Percentiles rank a stretch among this genome's conserved stretches.
Conservation (phyloP, 768 basidiomycete genomes). For the Macrolepiota fuliginosa region DNA sequence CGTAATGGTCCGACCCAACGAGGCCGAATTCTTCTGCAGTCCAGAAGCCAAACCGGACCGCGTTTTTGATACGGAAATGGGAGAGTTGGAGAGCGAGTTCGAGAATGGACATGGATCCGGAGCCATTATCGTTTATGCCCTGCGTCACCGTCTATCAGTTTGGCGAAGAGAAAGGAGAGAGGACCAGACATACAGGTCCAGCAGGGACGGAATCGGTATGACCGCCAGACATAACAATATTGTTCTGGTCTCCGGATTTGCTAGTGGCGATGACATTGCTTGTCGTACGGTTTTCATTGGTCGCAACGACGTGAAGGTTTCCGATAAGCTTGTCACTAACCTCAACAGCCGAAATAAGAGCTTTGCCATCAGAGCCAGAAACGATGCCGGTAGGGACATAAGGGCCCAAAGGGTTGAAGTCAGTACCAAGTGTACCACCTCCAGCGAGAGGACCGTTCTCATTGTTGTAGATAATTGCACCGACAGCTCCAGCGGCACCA, state of each 20-base stretch:
- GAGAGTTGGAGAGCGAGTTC: constrained; percentile 28
- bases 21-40: constrained; percentile 31
- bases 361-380: constrained; percentile 21
- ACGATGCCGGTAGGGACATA: constrained; percentile 26
- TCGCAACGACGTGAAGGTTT: constrained; percentile 22
- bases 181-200: constrained; percentile 22
- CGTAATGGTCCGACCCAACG: constrained; percentile 29
- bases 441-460: constrained; percentile 20
- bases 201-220: constrained; percentile 30
- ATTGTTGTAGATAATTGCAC: constrained; percentile 29
- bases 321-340: constrained; percentile 24
- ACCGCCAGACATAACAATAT: constrained; percentile 26
- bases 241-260: constrained; percentile 25
- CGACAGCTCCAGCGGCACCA: constrained; percentile 24
- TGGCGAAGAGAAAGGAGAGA: neutral
- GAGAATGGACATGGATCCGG: constrained; percentile 26
- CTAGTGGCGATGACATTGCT: constrained; percentile 30
- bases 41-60: constrained; percentile 32
- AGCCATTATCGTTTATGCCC: constrained; percentile 31
- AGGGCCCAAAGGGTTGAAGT: constrained; percentile 21
- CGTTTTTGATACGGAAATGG: constrained; percentile 26
- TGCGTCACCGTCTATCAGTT: constrained; percentile 1
- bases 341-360: constrained; percentile 20
- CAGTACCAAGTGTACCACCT: constrained; percentile 23
- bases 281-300: constrained; percentile 23